Conservation (phyloP, 768 basidiomycete species). For the Boletus pseudo-olivaceus region DNA sequence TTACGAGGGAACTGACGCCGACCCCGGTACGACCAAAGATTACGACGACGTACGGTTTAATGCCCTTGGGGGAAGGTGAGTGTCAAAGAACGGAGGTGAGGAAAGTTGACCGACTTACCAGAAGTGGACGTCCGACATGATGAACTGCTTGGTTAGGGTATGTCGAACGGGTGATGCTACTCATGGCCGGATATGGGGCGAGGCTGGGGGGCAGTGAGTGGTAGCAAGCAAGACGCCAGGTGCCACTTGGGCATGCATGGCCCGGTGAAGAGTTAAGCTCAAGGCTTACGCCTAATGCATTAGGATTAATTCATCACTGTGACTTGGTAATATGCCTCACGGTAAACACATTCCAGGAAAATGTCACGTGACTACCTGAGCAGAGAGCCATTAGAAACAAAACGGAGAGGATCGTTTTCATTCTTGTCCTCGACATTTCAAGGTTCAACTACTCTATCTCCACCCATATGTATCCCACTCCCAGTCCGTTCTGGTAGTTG, state of each 20-base stretch:
- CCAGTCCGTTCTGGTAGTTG: neutral
- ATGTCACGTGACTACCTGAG: neutral
- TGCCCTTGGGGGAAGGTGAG: neutral
- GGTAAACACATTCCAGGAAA: conserved; percentile 5
- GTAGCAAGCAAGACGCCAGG: neutral
- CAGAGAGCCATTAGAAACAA: too few species aligned
- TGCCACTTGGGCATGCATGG: neutral
- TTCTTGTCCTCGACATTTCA: too few species aligned
- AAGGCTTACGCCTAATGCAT: neutral
- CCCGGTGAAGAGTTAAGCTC: neutral
- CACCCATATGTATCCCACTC: too few species aligned
- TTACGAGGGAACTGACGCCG: conserved; percentile 28
- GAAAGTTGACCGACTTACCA: neutral
- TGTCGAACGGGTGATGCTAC: neutral
- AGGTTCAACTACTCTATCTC: neutral
- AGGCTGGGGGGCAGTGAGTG: neutral
- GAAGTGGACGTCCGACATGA: neutral
- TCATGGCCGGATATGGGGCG: neutral
- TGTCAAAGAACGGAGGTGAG: neutral
- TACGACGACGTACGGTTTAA: conserved; percentile 21
- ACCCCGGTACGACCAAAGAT: conserved; percentile 29
- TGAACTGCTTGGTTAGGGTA: neutral
- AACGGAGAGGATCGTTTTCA: too few species aligned
- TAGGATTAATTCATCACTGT: neutral
- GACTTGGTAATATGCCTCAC: conserved; percentile 7